These are phyloP conservation scores for Musa troglodytarum DNA, from an alignment of 176 grass and related monocot species.

Conservation along the genomic window DNA sequence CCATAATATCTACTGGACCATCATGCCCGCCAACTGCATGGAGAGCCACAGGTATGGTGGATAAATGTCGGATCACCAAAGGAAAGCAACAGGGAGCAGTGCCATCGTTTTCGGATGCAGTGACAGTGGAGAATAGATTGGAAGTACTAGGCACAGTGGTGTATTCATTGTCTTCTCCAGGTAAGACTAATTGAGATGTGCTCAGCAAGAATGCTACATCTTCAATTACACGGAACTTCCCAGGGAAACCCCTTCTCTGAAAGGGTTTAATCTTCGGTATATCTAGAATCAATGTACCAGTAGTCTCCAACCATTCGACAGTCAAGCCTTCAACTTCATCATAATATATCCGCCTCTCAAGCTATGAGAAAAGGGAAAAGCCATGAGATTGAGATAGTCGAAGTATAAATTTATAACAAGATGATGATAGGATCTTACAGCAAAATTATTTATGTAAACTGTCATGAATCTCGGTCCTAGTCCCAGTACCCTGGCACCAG, in stretches of 20 bases:
- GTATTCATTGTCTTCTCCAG: conserved; percentile 37
- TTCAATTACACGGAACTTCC: conserved; percentile 50
- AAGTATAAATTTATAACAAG: neutral
- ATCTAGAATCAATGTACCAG: conserved; percentile 68
- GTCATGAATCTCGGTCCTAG: conserved; percentile 93
- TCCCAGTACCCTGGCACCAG: conserved; percentile 73
- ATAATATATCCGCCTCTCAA: conserved; percentile 88
- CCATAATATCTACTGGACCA: conserved; percentile 53
- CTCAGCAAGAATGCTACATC: conserved; percentile 65
- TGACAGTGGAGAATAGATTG: conserved; percentile 25
- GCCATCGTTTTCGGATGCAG: conserved; percentile 16
- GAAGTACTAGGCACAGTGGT: conserved; percentile 7
- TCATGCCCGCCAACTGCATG: conserved; percentile 67
- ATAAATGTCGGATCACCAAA: conserved; percentile 55
- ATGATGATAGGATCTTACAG: conserved; percentile 33
- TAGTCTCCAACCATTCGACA: conserved; percentile 80
- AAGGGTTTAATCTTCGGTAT: conserved; percentile 34
- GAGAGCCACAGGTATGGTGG: conserved; percentile 64
- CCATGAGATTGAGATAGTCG: neutral
- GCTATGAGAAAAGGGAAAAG: conserved; percentile 39
- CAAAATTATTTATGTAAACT: conserved; percentile 72
- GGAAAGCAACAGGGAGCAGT: conserved; percentile 43
- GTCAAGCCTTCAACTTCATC: conserved; percentile 71
- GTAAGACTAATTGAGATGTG: conserved; percentile 35
- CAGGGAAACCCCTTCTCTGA: conserved; percentile 39